Evolutionary conservation across 2,329 filamentous ascomycete species (phyloP), one percentile per base, ranked within the genome.

Genomic region (Colletotrichum caudatum): DNA sequence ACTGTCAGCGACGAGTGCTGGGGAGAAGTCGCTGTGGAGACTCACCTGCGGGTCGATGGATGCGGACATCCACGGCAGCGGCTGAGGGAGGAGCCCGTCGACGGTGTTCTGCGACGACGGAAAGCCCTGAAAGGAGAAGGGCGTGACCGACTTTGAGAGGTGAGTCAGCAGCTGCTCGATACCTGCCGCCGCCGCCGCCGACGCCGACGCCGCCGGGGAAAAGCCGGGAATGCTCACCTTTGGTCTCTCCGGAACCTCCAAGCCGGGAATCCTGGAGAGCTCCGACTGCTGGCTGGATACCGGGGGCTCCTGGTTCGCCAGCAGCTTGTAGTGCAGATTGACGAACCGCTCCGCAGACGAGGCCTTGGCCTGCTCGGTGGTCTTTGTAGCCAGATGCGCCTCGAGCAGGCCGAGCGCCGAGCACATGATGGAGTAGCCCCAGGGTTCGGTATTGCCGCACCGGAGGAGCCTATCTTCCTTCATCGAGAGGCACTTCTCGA

Each of bases 351-450:
- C 87, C 1, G 88, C 88, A 3, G 87, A 87, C 6, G 85, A 85
- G 5, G 87, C 88, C 78, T 90, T 90, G 68, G 89, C 88, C 9
- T 82, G 82, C 74, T 89, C 87, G 20, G 85, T 77, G 9, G 87
- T 85, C 80, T 90, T 90, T 69, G 84, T 84, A 37, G 86, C 87
- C 18, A 90, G 80, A 72, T 91, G 88, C 0, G 87, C 86, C 77
- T 90, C 88, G 33, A 90, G 81, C 12, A 91, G 81, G 3, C 88
- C 89, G 35, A 87, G 82, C 1, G 88, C 87, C 3, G 88, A 87
- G 74, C 88, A 90, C 86, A 90, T 89, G 77, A 89, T 89, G 66
- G 86, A 88, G 78, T 90, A 90, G 23, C 88, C 88, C 89, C 89
- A 90, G 0, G 89, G 88, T 76, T 91, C 89, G 75, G 89, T 89